Conservation (phyloP, 83 land plant species). For the Thuja plicata region DNA sequence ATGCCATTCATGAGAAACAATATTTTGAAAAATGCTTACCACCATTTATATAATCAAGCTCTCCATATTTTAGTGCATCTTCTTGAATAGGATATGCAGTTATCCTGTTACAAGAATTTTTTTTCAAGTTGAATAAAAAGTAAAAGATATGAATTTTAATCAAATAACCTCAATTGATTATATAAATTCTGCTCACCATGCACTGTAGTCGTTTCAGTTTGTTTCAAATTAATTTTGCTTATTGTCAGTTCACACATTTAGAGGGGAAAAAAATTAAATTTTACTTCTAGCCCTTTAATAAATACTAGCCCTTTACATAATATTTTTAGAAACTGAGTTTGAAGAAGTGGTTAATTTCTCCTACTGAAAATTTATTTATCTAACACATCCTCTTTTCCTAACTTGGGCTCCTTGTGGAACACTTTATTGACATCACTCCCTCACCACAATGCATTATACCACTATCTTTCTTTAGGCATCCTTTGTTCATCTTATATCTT, state of each 20-base stretch:
- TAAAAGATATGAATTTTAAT: neutral
- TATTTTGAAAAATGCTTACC: conserved; percentile 41
- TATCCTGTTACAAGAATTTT: conserved; percentile 40
- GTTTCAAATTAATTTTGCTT: neutral
- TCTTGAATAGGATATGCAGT: conserved; percentile 69
- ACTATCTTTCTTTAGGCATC: too few relatives aligned
- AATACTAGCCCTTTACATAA: neutral
- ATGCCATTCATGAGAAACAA: neutral
- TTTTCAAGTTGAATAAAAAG: neutral
- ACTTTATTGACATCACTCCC: too few relatives aligned
- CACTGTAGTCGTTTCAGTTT: neutral
- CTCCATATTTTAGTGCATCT: conserved; percentile 69
- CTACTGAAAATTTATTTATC: neutral
- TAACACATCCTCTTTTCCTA: neutral
- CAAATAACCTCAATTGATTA: neutral
- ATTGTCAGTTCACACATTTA: neutral
- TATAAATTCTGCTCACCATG: neutral
- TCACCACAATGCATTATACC: too few relatives aligned
- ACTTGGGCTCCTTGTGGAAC: too few relatives aligned
- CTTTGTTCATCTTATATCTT: too few relatives aligned
- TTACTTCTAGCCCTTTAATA: neutral
- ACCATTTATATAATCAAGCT: conserved; percentile 91
- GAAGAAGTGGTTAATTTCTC: neutral
- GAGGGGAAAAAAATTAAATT: neutral
- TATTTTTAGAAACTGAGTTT: neutral